A percentile compares a stretch with the other conserved stretches of the same genome.
Conservation (phyloP, 2,329 filamentous ascomycete genomes). For the Bipolaris zeicola region DNA sequence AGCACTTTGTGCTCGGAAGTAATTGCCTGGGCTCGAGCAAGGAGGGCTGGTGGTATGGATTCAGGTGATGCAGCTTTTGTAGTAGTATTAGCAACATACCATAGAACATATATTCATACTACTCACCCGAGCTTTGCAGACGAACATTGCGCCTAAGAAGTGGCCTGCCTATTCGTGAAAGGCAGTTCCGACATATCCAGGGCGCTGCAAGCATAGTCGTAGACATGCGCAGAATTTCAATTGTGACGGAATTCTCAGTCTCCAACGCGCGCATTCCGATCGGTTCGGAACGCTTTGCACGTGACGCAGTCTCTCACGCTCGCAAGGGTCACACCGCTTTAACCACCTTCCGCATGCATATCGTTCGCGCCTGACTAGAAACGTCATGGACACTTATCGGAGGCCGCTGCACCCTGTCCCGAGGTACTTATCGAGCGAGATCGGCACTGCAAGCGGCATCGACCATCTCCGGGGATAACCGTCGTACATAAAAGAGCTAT, state of each 20-base stretch:
- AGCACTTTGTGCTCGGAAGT: conserved; percentile 62
- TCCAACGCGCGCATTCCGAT: conserved; percentile 30
- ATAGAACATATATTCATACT: not conserved
- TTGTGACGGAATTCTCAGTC: conserved; percentile 13
- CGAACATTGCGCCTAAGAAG: conserved; percentile 34
- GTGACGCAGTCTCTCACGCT: conserved; percentile 24
- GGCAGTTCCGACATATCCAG: conserved; percentile 57
- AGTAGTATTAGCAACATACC: conserved; percentile 13
- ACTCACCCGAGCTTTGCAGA: conserved; percentile 37
- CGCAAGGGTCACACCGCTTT: conserved; percentile 7
- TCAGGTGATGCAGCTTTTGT: conserved; percentile 30
- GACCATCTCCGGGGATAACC: conserved; percentile 39
- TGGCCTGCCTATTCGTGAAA: conserved; percentile 48
- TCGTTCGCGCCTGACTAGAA: not conserved
- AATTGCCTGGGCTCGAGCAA: conserved; percentile 61
- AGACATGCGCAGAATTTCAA: conserved; percentile 4
- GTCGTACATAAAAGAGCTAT: conserved; percentile 15
- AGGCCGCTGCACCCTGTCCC: conserved; percentile 16
- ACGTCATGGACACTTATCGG: conserved; percentile 15
- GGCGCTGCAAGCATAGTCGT: conserved; percentile 48
- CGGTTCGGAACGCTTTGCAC: conserved; percentile 29
- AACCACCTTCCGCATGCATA: conserved; percentile 21
- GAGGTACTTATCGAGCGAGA: conserved; percentile 26
- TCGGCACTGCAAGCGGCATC: conserved; percentile 34
- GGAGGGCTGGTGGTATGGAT: conserved; percentile 59